A percentile compares a stretch with the other conserved stretches of the same genome.
These are phyloP conservation scores for Parachaetomium inaequale DNA, from an alignment of 495 filamentous ascomycete species.

Conservation along the genomic window DNA sequence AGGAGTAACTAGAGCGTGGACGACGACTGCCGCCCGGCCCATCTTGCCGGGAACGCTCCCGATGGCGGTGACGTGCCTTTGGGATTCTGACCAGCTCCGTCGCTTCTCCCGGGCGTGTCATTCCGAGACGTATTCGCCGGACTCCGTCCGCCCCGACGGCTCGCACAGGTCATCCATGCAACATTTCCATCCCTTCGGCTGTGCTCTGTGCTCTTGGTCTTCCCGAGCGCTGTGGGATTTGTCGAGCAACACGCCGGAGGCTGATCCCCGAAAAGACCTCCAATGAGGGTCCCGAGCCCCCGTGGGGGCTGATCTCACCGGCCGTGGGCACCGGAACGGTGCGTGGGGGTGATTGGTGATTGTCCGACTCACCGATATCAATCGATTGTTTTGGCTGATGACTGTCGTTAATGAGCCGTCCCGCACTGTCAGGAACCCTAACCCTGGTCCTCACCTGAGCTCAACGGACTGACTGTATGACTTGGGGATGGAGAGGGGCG, in stretches of 20 bases:
- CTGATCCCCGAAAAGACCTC: background rate
- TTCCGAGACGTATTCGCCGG: too few relatives aligned
- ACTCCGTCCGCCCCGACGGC: background rate
- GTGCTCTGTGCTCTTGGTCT: background rate
- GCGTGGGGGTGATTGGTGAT: constrained; percentile 13
- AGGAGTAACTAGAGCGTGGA: too few relatives aligned
- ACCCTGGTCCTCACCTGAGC: background rate
- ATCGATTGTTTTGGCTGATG: constrained; percentile 10
- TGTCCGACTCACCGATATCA: constrained; percentile 6
- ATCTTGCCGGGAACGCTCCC: background rate
- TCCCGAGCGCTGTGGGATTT: background rate
- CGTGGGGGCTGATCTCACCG: constrained; percentile 5
- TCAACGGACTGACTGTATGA: background rate
- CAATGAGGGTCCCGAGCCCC: background rate
- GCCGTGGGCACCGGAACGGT: background rate
- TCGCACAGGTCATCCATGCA: too few relatives aligned
- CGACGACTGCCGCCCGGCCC: background rate
- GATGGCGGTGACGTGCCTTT: background rate
- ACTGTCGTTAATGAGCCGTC: background rate
- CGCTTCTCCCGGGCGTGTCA: too few relatives aligned
- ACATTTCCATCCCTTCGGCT: background rate
- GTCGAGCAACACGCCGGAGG: background rate
- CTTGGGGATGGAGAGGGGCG: background rate
- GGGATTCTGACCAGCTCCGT: background rate
- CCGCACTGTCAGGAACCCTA: background rate